Evolutionary conservation across 2,329 filamentous ascomycete genomes (phyloP).

Genomic region (Trichoderma aggressivum): DNA sequence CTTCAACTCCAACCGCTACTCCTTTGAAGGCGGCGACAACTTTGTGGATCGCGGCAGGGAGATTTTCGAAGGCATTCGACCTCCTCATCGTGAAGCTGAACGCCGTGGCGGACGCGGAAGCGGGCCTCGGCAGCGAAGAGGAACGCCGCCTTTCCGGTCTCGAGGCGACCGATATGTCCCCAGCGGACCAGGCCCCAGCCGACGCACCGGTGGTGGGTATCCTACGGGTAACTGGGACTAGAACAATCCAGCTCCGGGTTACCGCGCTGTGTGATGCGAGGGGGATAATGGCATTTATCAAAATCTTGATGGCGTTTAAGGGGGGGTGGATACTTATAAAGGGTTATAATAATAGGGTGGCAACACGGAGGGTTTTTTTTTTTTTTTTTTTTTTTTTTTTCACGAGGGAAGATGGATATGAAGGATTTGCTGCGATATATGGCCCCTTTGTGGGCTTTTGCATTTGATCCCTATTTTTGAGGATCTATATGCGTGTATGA

Average conservation of each 20-base stretch:
- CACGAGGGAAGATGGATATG: neutral
- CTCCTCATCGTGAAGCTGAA: conserved; percentile 48
- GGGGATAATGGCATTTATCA: neutral
- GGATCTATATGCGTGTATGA: neutral
- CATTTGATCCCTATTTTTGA: neutral
- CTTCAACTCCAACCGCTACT: conserved; percentile 62
- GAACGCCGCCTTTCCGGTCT: conserved; percentile 24
- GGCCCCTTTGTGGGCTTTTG: neutral
- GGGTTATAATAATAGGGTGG: neutral
- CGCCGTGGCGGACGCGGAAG: conserved; percentile 34
- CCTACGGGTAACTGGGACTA: neutral
- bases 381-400: too few species aligned
- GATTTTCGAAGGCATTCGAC: conserved; percentile 62
- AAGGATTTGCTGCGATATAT: neutral
- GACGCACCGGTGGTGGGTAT: conserved; percentile 16
- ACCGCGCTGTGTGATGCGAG: neutral
- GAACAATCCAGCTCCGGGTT: neutral
- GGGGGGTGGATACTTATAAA: neutral
- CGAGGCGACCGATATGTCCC: conserved; percentile 36
- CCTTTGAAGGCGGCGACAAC: conserved; percentile 63
- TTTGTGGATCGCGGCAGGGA: conserved; percentile 73
- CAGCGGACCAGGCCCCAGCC: conserved; percentile 25
- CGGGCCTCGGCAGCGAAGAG: conserved; percentile 31
- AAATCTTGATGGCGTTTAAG: neutral
- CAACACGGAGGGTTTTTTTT: neutral